Evolutionary conservation across 371 early-diverging fungal genomes (phyloP).

Genomic region (Phascolomyces articulosus): DNA sequence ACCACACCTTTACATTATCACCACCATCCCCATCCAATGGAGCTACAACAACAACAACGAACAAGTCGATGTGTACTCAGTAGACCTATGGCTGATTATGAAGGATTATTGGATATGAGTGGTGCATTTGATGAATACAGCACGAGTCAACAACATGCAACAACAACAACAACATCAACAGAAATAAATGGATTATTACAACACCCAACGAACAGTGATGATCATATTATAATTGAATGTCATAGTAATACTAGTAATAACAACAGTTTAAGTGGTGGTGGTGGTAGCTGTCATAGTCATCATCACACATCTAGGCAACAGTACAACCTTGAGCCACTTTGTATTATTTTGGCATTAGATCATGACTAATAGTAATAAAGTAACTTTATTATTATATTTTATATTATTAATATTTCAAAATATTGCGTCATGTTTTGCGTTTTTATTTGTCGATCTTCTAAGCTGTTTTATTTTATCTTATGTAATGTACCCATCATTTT

Average conservation of each 20-base stretch:
- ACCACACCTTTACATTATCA: neutral
- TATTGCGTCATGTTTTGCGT: too few relatives aligned
- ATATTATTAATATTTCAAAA: constrained; percentile 1
- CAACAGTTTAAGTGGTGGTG: too few relatives aligned
- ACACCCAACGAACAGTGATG: too few relatives aligned
- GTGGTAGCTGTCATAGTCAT: too few relatives aligned
- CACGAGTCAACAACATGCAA: too few relatives aligned
- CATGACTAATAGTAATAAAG: neutral
- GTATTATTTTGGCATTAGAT: constrained; percentile 5
- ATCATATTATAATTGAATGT: too few relatives aligned
- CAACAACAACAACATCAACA: constrained; percentile 1
- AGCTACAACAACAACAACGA: neutral
- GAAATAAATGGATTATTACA: too few relatives aligned
- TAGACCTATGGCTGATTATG: constrained; percentile 12
- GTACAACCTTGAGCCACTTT: constrained; percentile 9
- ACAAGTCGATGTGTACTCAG: neutral
- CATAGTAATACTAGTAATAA: too few relatives aligned
- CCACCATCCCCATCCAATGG: neutral
- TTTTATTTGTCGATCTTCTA: too few relatives aligned
- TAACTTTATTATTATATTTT: neutral
- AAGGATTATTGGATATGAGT: constrained; percentile 9
- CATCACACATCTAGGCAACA: neutral
- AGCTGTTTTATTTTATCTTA: too few relatives aligned
- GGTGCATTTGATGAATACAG: neutral
- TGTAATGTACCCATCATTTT: too few relatives aligned